phyloP scores from a whole-genome alignment of 2,329 filamentous ascomycete species.

The Penicillium digitatum region DNA sequence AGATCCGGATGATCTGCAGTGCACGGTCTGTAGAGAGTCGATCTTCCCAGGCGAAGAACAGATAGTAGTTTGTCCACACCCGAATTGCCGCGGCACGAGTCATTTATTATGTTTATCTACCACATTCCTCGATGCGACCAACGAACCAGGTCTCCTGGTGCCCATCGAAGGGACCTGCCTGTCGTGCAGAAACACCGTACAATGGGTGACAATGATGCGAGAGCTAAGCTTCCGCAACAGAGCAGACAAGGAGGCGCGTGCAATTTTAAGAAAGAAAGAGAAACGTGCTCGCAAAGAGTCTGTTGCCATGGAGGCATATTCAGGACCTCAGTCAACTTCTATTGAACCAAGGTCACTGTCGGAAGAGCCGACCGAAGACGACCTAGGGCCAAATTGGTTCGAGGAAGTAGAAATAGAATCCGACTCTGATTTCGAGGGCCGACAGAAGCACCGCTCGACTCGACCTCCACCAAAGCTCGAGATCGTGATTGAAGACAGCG shows the following conservation, averaged over 20 bases:
- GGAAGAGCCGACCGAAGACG: slow-evolving; percentile 20
- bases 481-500: slow-evolving; percentile 54
- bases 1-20: slow-evolving; percentile 37
- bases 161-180: slow-evolving; percentile 70
- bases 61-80: slow-evolving; percentile 51
- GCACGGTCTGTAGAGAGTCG: slow-evolving; percentile 48
- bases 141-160: slow-evolving; percentile 48
- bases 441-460: slow-evolving; percentile 8
- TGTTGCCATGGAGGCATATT: neutral
- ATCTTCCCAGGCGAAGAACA: slow-evolving; percentile 40
- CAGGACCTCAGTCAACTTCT: neutral
- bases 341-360: slow-evolving; percentile 11
- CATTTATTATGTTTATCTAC: slow-evolving; percentile 56
- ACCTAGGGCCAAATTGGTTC: slow-evolving; percentile 36
- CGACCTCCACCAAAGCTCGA: slow-evolving; percentile 27
- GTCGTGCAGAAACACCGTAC: slow-evolving; percentile 57
- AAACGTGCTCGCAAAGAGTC: slow-evolving; percentile 31
- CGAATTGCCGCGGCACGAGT: slow-evolving; percentile 47
- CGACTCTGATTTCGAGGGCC: slow-evolving; percentile 22
- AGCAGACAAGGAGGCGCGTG: slow-evolving; percentile 64
- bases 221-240: slow-evolving; percentile 72
- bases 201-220: slow-evolving; percentile 76
- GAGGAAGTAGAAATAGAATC: slow-evolving; percentile 27
- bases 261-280: slow-evolving; percentile 59
- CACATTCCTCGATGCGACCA: slow-evolving; percentile 47